These are phyloP conservation scores for Babesia gibsoni DNA, from an alignment of 169 alveolate genomes.

Conservation along the genomic window DNA sequence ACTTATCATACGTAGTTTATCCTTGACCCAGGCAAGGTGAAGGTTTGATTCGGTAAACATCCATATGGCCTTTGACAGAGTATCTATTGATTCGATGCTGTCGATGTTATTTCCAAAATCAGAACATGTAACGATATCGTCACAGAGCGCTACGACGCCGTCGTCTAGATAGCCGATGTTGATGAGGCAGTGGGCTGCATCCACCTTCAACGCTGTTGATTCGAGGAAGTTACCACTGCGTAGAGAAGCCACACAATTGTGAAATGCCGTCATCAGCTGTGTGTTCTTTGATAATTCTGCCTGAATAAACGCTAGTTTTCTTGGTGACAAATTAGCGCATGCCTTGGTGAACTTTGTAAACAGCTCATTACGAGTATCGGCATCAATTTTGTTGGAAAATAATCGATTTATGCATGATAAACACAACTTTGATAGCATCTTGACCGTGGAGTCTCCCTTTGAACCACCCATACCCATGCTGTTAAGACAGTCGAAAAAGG, in stretches of 20 bases:
- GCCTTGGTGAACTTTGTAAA: slow-evolving; percentile 26
- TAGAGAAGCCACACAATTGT: slow-evolving; percentile 23
- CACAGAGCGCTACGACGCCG: slow-evolving; percentile 35
- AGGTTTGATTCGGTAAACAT: slow-evolving; percentile 31
- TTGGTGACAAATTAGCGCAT: slow-evolving; percentile 15
- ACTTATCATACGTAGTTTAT: not conserved
- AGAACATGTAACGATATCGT: slow-evolving; percentile 1
- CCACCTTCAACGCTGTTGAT: not conserved
- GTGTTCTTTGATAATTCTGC: slow-evolving; percentile 44
- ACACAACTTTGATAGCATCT: slow-evolving; percentile 10
- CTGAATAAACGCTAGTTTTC: slow-evolving; percentile 12
- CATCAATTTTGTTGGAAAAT: not conserved
- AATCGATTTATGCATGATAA: slow-evolving; percentile 47
- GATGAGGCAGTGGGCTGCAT: slow-evolving; percentile 1
- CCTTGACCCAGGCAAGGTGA: slow-evolving; percentile 40
- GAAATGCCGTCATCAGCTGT: slow-evolving; percentile 35
- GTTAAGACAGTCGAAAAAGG: slow-evolving; percentile 40
- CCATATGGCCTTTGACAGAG: slow-evolving; percentile 39
- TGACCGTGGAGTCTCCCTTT: slow-evolving; percentile 14
- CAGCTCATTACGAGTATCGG: not conserved
- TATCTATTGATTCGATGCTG: not conserved
- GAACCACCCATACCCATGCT: slow-evolving; percentile 37
- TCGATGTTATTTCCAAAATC: not conserved
- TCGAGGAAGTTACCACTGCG: not conserved
- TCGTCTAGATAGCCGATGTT: slow-evolving; percentile 48